Evolutionary conservation across 768 basidiomycete genomes (phyloP), one percentile per base, ranked within the genome.

Genomic region (Ephemerocybe angulata): DNA sequence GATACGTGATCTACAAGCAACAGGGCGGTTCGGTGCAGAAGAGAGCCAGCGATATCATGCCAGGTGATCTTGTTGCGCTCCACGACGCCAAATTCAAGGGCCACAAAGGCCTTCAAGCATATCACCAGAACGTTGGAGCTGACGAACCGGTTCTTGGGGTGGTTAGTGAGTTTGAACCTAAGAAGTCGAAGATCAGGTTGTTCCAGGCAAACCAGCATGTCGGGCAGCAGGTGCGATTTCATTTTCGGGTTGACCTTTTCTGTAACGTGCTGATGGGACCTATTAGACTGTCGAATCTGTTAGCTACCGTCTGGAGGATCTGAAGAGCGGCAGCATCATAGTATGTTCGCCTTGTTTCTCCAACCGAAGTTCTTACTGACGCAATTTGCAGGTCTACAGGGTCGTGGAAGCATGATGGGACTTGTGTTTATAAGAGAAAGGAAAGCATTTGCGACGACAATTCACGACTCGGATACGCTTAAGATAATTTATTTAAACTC

Each of bases 121-220:
- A 97, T 67, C 76, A 79, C 53, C 85, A 85, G 69, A 76, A 67
- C 35, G 76, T 77, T 3, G 81, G 78, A 38, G 65, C 67, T 11
- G 63, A 75, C 3, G 82, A 84, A 59, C 80, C 83, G 22, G 60
- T 92, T 5, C 73, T 90, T 31, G 94, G 87, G 8, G 73, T 97
- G 42, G 82, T 95, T 51, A 79, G 77, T 46, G 93, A 95, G 65
- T 89, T 86, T 66, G 94, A 97, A 62, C 69, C 72, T 35, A 93
- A 90, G 82, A 95, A 94, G 76, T 81, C 80, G 57, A 97, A 97
- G 75, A 75, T 94, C 51, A 81, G 79, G 66, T 84, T 90, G 41
- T 87, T 87, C 67, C 91, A 95, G 67, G 93, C 93, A 51, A 93
- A 91, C 67, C 85, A 88, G 65, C 88, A 87, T 62, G 87, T 89